Evolutionary conservation across 2,329 filamentous ascomycete genomes (phyloP).

Genomic region (Trichoderma cornu-damae): DNA sequence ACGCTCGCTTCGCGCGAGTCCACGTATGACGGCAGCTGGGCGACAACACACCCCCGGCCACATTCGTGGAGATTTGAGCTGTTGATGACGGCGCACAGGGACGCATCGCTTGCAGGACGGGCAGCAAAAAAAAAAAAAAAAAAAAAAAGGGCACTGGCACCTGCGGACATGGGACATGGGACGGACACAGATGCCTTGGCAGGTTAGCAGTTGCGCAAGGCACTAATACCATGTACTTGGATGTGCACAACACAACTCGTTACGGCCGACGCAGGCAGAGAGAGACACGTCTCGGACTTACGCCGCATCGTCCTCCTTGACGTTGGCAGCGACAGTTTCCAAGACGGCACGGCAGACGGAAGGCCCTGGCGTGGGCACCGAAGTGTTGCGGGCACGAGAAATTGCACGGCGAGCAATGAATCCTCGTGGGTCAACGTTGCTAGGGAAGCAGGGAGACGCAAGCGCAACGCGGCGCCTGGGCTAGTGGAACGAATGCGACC

Average conservation of each 20-base stretch:
- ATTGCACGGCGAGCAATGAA: neutral
- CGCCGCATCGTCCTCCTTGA: neutral
- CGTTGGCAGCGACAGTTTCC: neutral
- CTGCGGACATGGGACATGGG: conserved; percentile 6
- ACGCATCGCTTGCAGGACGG: neutral
- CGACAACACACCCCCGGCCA: too few species aligned
- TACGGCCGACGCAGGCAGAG: neutral
- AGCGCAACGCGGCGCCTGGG: conserved; percentile 11
- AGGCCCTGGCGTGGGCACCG: too few species aligned
- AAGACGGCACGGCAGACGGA: neutral
- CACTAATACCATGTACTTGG: too few species aligned
- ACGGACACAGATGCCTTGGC: neutral
- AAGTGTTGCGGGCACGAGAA: conserved; percentile 4
- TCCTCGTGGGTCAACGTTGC: neutral
- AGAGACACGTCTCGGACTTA: neutral
- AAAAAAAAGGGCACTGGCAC: too few species aligned
- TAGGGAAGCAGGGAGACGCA: conserved; percentile 12
- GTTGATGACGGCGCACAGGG: neutral
- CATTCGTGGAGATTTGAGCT: neutral
- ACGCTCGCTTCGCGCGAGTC: neutral
- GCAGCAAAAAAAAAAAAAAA: too few species aligned
- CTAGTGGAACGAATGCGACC: neutral
- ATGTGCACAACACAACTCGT: neutral
- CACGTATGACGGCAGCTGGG: too few species aligned
- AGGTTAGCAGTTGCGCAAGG: too few species aligned